Evolutionary conservation across 805 yeast genomes (phyloP), one percentile per base, ranked within the genome.

Genomic region (Grigorovia humatica): DNA sequence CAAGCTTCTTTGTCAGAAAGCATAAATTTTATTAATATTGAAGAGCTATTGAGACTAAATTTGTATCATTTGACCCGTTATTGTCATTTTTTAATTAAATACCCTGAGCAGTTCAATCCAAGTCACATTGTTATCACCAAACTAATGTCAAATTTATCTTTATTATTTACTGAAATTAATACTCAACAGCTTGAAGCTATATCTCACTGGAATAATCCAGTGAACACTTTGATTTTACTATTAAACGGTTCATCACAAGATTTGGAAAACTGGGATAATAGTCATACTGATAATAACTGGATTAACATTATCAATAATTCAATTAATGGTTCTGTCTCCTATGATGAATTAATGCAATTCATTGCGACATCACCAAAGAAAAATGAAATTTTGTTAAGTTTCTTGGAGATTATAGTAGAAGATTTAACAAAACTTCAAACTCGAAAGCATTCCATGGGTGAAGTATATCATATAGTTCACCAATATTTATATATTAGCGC

Each of bases 111-210:
- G 29, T n/a, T 40, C 27, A 30, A 32, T 4, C 41, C 56, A 13
- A 49, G 52, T 9, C 42, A 60, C 30, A 52, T 62, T 15, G 59
- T 60, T 6, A 63, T 67, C 9, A 66, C 61, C 42, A 67, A 66
- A 48, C 54, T 67, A 18, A 67, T 67, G 69, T 67, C 71, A 3
- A 67, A 67, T 51, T 53, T 64, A 42, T 65, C 71, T 12, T 51
- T 60, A 20, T 57, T 67, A 18, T 67, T 64, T 48, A 60, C 59
- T n/a, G 58, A 58, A 41, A 51, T 64, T 17, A 65, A 64, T 44
- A 62, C 61, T 11, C 48, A 48, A 12, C 12, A 44, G 7, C n/a
- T 48, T 0, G 54, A 50, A 44, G 43, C 9, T 20, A 30, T 45
- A 35, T 18, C 19, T 19, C 52, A 49, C 18, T 67, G 71, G 71